A percentile compares a stretch with the other conserved stretches of the same genome.
Evolutionary conservation across 192 early-diverging fungal species (phyloP).

Genomic region (Coemansia sp.): DNA sequence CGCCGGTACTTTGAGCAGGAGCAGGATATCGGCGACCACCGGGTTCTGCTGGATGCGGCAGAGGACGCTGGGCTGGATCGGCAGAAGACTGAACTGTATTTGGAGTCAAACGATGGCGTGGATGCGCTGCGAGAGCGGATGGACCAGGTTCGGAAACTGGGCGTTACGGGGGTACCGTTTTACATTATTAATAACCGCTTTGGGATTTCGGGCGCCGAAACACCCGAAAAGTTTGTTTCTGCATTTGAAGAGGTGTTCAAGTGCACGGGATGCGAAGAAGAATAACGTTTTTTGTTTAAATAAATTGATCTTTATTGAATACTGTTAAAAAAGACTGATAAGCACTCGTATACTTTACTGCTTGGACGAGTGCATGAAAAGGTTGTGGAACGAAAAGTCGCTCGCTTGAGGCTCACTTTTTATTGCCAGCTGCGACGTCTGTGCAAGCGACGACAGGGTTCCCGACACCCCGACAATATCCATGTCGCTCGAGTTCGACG

Average conservation of each 20-base stretch:
- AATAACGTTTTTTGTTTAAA: neutral
- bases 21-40: conserved; percentile 62
- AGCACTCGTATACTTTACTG: too few species aligned
- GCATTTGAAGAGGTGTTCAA: conserved; percentile 54
- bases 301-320: neutral
- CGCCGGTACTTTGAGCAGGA: conserved; percentile 71
- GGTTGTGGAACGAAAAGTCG: neutral
- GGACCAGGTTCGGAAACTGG: conserved; percentile 33
- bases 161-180: conserved; percentile 70
- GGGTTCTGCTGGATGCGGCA: conserved; percentile 58
- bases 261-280: neutral
- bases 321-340: too few species aligned
- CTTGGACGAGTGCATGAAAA: too few species aligned
- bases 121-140: conserved; percentile 54
- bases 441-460: neutral
- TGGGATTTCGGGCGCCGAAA: conserved; percentile 67
- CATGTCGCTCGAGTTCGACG: neutral
- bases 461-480: neutral
- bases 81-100: conserved; percentile 45
- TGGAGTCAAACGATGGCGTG: conserved; percentile 58
- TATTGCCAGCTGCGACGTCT: neutral
- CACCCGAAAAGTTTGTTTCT: conserved; percentile 58
- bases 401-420: neutral
- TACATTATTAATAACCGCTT: conserved; percentile 64
- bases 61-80: conserved; percentile 60